These are phyloP conservation scores for Claviceps cyperi DNA, from an alignment of 2,329 filamentous ascomycete genomes.

Conservation along the genomic window DNA sequence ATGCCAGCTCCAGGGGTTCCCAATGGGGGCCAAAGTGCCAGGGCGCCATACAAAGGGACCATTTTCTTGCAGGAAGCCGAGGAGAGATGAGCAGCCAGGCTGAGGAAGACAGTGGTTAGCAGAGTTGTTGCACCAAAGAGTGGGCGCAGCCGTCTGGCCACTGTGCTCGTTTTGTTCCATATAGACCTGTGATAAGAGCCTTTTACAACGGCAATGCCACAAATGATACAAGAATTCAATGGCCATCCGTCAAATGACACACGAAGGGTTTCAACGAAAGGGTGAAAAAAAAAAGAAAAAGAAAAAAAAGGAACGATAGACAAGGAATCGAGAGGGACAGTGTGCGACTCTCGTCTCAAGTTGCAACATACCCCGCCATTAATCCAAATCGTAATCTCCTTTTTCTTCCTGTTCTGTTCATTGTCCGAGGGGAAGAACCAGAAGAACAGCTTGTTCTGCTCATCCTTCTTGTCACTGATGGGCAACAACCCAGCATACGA, in stretches of 20 bases:
- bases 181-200: no score
- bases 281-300: no score
- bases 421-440: conserved; percentile 52
- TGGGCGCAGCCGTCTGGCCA: no score
- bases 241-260: no score
- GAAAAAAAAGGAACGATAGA: background rate
- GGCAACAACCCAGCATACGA: conserved; percentile 44
- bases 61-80: conserved; percentile 62
- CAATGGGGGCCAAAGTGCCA: conserved; percentile 50
- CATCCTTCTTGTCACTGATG: conserved; percentile 32
- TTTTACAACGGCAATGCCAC: no score
- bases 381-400: conserved; percentile 49
- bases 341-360: background rate
- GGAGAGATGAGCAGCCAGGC: conserved; percentile 46
- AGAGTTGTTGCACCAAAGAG: no score
- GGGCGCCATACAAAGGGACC: conserved; percentile 59
- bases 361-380: conserved; percentile 32
- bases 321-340: background rate
- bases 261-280: background rate
- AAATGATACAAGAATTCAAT: no score
- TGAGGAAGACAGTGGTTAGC: background rate
- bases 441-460: conserved; percentile 43
- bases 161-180: no score
- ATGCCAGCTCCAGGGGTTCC: conserved; percentile 58
- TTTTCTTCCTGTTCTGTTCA: conserved; percentile 22